A percentile compares a stretch with the other conserved stretches of the same genome.
Evolutionary conservation across 2,329 filamentous ascomycete genomes (phyloP).

Genomic region (Fusarium sp.): DNA sequence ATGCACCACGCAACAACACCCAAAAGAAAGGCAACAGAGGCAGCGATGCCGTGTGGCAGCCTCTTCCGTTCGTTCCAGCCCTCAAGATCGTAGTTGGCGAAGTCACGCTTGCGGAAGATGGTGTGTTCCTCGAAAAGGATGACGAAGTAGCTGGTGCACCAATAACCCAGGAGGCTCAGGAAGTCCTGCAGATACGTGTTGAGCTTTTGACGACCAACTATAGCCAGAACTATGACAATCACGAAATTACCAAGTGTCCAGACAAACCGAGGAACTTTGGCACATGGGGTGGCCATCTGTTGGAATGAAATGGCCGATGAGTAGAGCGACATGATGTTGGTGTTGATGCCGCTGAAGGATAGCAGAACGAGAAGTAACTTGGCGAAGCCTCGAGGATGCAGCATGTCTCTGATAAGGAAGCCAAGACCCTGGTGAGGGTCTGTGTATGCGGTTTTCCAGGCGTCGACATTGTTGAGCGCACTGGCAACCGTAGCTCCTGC

Average conservation of each 20-base stretch:
- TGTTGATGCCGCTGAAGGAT: constrained; percentile 16
- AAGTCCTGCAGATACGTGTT: constrained; percentile 19
- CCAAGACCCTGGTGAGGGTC: constrained; percentile 13
- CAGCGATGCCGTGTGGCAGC: constrained; percentile 15
- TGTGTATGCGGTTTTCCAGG: background rate
- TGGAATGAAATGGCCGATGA: constrained; percentile 18
- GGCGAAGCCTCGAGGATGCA: constrained; percentile 14
- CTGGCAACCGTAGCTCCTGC: constrained; percentile 17
- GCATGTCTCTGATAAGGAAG: constrained; percentile 17
- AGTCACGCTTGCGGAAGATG: constrained; percentile 16
- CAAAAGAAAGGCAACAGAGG: constrained; percentile 4
- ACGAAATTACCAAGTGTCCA: constrained; percentile 21
- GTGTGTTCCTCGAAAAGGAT: constrained; percentile 21
- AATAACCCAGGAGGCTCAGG: constrained; percentile 15
- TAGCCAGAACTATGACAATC: constrained; percentile 8
- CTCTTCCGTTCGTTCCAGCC: constrained; percentile 4
- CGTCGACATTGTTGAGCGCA: constrained; percentile 12
- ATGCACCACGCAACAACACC: constrained; percentile 21
- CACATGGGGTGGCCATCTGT: constrained; percentile 10
- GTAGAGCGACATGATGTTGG: constrained; percentile 24
- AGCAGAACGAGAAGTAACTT: constrained; percentile 10
- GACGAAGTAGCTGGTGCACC: constrained; percentile 22
- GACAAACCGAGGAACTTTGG: constrained; percentile 13
- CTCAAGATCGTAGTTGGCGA: constrained; percentile 14
- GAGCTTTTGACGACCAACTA: constrained; percentile 13